Conservation (phyloP, 2,329 filamentous ascomycete species). For the Sclerotinia nivalis region DNA sequence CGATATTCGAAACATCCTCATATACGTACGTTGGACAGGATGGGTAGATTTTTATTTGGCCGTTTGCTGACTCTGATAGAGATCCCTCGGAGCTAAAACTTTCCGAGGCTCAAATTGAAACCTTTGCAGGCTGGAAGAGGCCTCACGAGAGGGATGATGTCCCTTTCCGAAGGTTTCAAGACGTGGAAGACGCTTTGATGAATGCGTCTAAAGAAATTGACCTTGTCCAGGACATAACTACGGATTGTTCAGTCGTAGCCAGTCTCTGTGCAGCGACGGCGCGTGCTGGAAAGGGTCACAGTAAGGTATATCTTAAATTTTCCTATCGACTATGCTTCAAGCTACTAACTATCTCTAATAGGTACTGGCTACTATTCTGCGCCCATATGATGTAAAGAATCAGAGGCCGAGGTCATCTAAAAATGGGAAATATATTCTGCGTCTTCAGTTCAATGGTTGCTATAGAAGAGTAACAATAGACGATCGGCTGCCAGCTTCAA, state of each 20-base stretch:
- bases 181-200: conserved; percentile 51
- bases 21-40: conserved; percentile 56
- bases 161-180: not conserved
- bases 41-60: not conserved
- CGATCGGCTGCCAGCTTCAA: conserved; percentile 79
- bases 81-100: conserved; percentile 71
- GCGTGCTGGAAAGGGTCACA: conserved; percentile 66
- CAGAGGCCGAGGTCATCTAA: conserved; percentile 63
- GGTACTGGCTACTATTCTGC: conserved; percentile 72
- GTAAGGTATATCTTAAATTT: conserved; percentile 54
- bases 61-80: conserved; percentile 47
- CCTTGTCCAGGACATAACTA: conserved; percentile 91
- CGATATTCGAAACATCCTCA: conserved; percentile 60
- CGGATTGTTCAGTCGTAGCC: conserved; percentile 95
- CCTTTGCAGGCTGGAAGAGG: conserved; percentile 83
- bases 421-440: conserved; percentile 87
- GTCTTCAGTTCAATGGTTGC: conserved; percentile 95
- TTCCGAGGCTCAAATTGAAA: conserved; percentile 69
- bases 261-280: conserved; percentile 83
- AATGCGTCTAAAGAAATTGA: conserved; percentile 63
- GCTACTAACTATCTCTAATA: conserved; percentile 41
- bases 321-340: not conserved
- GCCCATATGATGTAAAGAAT: conserved; percentile 66
- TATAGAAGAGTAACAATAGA: conserved; percentile 86
- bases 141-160: conserved; percentile 63